Conservation (phyloP, 352 stramenopile genomes). For the Albugo laibachii region DNA sequence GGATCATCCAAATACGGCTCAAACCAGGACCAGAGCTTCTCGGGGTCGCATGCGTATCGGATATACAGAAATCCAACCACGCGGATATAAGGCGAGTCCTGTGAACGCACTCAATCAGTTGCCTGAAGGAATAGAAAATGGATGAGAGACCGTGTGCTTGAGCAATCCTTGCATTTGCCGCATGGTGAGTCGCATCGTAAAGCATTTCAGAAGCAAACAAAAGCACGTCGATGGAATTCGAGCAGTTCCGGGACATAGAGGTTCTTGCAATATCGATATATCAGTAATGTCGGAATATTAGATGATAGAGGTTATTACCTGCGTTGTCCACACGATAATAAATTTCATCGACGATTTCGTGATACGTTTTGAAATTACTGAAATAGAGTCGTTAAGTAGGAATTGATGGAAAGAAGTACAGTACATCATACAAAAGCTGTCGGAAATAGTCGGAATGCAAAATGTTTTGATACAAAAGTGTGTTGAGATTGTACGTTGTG, state of each 20-base stretch:
- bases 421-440: slow-evolving; percentile 76
- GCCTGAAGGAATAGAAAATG: neutral
- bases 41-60: slow-evolving; percentile 86
- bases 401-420: neutral
- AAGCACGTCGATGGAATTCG: slow-evolving; percentile 90
- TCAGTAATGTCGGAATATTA: neutral
- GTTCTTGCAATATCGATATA: slow-evolving; percentile 55
- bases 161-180: slow-evolving; percentile 94
- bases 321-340: slow-evolving; percentile 76
- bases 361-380: slow-evolving; percentile 85
- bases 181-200: slow-evolving; percentile 88
- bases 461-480: slow-evolving; percentile 89
- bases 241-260: slow-evolving; percentile 79
- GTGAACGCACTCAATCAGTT: neutral
- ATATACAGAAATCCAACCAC: slow-evolving; percentile 96
- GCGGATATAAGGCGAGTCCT: slow-evolving; percentile 93
- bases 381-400: neutral
- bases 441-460: slow-evolving; percentile 91
- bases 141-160: slow-evolving; percentile 42
- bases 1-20: slow-evolving; percentile 91
- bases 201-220: slow-evolving; percentile 93
- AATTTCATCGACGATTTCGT: slow-evolving; percentile 91
- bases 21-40: slow-evolving; percentile 88
- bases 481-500: slow-evolving; percentile 93
- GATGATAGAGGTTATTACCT: slow-evolving; percentile 10